Percentiles rank a stretch among this genome's conserved stretches.
Conservation (phyloP, 164 flowering plant genomes). For the Vitis rotundifolia region DNA sequence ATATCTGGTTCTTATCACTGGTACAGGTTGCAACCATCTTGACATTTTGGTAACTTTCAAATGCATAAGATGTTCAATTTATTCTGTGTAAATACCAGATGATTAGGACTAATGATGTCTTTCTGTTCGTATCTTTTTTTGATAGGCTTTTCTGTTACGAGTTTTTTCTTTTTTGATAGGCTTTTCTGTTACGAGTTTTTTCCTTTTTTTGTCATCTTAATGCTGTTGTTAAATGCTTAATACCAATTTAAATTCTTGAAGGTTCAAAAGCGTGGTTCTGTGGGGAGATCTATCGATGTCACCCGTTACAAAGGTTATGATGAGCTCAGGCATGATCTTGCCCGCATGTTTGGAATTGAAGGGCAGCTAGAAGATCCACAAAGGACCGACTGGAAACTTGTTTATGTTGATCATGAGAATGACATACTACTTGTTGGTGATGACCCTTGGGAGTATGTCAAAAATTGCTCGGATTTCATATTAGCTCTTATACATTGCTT, state of each 20-base stretch:
- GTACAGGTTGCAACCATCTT: no score
- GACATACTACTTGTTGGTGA: constrained; percentile 91
- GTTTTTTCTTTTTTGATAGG: neutral
- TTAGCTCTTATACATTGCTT: neutral
- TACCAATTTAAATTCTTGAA: constrained; percentile 21
- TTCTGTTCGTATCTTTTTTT: neutral
- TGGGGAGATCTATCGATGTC: constrained; percentile 89
- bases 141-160: no score
- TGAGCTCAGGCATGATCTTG: constrained; percentile 80
- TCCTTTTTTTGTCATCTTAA: neutral
- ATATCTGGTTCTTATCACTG: no score
- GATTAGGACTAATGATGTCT: neutral
- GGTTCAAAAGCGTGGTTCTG: constrained; percentile 97
- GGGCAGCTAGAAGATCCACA: constrained; percentile 92
- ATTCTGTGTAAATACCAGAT: no score
- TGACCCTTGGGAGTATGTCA: constrained; percentile 96
- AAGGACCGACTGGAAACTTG: constrained; percentile 84
- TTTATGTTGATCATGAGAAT: constrained; percentile 87
- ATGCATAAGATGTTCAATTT: no score
- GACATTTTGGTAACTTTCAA: no score
- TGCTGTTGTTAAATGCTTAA: neutral
- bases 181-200: neutral
- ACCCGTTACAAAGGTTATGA: constrained; percentile 81
- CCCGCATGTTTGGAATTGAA: constrained; percentile 92
- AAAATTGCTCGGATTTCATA: no score